phyloP scores from a whole-genome alignment of 2,329 filamentous ascomycete genomes.

The Xylariaceae sp. region DNA sequence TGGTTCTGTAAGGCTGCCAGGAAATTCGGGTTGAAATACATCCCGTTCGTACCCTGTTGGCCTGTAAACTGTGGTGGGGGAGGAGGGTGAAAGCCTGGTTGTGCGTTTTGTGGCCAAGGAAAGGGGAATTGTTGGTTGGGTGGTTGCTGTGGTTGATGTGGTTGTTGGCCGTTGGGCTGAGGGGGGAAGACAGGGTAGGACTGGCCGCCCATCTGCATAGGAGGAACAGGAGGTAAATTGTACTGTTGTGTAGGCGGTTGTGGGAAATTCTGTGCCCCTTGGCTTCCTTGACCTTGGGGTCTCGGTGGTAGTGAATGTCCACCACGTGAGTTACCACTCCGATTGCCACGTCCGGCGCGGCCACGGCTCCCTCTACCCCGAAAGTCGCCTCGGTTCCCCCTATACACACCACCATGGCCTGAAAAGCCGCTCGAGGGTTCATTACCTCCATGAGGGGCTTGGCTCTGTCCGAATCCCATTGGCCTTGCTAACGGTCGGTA shows the following conservation, averaged over 20 bases:
- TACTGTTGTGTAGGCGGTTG: conserved; percentile 45
- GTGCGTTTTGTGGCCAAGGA: conserved; percentile 49
- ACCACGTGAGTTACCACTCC: conserved; percentile 50
- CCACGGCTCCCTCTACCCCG: conserved; percentile 54
- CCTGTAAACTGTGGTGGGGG: conserved; percentile 51
- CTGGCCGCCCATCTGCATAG: conserved; percentile 46
- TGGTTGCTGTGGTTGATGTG: conserved; percentile 24
- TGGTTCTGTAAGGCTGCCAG: conserved; percentile 58
- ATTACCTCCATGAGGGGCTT: conserved; percentile 49
- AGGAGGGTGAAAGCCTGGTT: conserved; percentile 43
- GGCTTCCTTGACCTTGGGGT: conserved; percentile 33
- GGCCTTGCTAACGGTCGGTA: conserved; percentile 77
- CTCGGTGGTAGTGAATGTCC: conserved; percentile 52
- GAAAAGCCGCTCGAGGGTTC: conserved; percentile 47
- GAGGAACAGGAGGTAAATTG: conserved; percentile 36
- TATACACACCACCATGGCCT: conserved; percentile 39
- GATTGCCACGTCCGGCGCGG: conserved; percentile 48
- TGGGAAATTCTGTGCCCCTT: conserved; percentile 41
- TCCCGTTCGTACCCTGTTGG: conserved; percentile 46
- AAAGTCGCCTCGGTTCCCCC: conserved; percentile 53
- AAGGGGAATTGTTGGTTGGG: conserved; percentile 52
- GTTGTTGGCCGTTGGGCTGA: conserved; percentile 46
- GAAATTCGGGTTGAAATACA: conserved; percentile 65
- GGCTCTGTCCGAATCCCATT: conserved; percentile 62
- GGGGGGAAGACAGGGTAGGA: conserved; percentile 33